Percentiles rank a stretch among this genome's conserved stretches.
Conservation (phyloP, 805 yeast genomes). For the Candida namnaoensis region DNA sequence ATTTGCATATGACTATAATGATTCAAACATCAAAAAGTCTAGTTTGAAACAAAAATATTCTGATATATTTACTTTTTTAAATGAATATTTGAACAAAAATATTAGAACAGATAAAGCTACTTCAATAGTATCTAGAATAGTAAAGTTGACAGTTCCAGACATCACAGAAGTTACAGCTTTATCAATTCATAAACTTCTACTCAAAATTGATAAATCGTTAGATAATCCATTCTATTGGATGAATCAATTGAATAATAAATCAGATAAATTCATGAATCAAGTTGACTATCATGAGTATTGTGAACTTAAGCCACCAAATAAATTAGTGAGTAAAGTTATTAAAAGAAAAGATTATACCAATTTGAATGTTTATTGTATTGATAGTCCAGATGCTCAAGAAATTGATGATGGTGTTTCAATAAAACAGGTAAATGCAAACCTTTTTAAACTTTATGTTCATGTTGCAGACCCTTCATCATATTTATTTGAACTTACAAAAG, state of each 20-base stretch:
- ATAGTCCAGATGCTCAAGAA: conserved; percentile 72
- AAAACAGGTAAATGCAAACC: conserved; percentile 18
- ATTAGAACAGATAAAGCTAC: conserved; percentile 36
- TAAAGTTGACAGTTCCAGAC: conserved; percentile 13
- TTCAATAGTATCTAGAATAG: conserved; percentile 35
- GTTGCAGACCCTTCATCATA: conserved; percentile 84
- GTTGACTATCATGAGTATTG: conserved; percentile 29
- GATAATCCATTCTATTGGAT: conserved; percentile 46
- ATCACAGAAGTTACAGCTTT: background rate
- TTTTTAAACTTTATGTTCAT: conserved; percentile 51
- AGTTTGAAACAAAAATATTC: conserved; percentile 13
- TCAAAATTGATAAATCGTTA: conserved; percentile 32
- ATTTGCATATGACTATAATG: conserved; percentile 17
- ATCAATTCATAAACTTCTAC: background rate
- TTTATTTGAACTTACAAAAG: conserved; percentile 20
- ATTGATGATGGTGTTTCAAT: conserved; percentile 90
- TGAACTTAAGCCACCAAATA: background rate
- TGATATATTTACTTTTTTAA: conserved; percentile 36
- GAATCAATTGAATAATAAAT: conserved; percentile 30
- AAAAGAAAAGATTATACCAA: conserved; percentile 33
- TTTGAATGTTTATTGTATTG: conserved; percentile 72
- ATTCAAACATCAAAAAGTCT: conserved; percentile 2
- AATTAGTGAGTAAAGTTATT: conserved; percentile 1
- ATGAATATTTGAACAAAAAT: conserved; percentile 49
- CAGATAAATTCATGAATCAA: conserved; percentile 33